phyloP scores from a whole-genome alignment of 768 basidiomycete genomes.

The Amanita pseudoporphyria region DNA sequence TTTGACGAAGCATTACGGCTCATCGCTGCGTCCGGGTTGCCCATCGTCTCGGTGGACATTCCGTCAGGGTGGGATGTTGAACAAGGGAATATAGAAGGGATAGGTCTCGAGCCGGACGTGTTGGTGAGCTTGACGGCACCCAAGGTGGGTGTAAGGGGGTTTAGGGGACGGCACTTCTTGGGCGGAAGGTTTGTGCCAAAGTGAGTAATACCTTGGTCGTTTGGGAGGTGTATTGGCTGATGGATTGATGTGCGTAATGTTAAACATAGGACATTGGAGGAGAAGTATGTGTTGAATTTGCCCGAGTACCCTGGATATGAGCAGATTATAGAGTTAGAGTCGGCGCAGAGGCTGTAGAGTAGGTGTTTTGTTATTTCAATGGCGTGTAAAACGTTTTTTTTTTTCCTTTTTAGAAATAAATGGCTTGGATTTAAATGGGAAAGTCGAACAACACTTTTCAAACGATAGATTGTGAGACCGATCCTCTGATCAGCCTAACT shows the following conservation, averaged over 20 bases:
- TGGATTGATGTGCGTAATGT: constrained; percentile 4
- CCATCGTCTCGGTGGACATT: constrained; percentile 92
- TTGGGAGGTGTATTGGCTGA: background rate
- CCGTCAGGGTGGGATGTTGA: constrained; percentile 97
- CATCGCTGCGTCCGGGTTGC: constrained; percentile 52
- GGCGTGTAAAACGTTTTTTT: too few species aligned
- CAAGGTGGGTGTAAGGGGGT: constrained; percentile 74
- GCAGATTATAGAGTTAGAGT: constrained; percentile 77
- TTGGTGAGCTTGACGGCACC: constrained; percentile 91
- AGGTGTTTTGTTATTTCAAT: too few species aligned
- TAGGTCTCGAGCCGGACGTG: constrained; percentile 65
- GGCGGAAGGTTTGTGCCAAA: constrained; percentile 90
- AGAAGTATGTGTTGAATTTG: constrained; percentile 70
- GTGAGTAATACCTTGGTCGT: constrained; percentile 32
- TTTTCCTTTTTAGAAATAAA: background rate
- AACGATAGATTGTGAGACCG: too few species aligned
- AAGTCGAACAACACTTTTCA: too few species aligned
- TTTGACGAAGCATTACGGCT: constrained; percentile 72
- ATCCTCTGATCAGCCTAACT: too few species aligned
- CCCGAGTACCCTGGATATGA: constrained; percentile 70
- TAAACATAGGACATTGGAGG: constrained; percentile 66
- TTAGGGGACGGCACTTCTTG: constrained; percentile 80
- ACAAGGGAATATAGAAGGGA: constrained; percentile 46
- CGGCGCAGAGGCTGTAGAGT: constrained; percentile 1
- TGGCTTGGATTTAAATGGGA: too few species aligned